A percentile compares a stretch with the other conserved stretches of the same genome.
Conservation (phyloP, 306 rosid species). For the Fragaria nilgerrensis region DNA sequence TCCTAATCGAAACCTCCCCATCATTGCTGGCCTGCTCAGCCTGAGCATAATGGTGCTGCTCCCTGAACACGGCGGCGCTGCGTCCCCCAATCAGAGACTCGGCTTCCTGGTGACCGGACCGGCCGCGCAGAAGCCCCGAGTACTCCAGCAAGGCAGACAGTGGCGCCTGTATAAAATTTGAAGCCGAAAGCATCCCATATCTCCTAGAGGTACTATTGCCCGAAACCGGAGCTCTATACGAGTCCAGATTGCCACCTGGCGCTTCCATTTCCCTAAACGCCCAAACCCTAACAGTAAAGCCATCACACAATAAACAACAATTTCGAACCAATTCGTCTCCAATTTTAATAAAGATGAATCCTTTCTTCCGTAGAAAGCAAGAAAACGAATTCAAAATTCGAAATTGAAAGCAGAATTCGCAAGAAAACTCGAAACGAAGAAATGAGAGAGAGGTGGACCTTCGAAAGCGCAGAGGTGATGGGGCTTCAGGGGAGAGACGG, state of each 20-base stretch:
- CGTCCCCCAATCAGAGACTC: slow-evolving; percentile 41
- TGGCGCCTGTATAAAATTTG: slow-evolving; percentile 73
- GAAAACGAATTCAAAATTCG: slow-evolving; percentile 8
- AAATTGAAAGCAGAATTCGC: neutral
- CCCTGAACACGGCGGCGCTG: slow-evolving; percentile 30
- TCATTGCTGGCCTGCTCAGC: slow-evolving; percentile 39
- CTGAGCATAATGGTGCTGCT: slow-evolving; percentile 35
- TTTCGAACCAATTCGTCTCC: neutral
- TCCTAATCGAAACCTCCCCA: slow-evolving; percentile 87
- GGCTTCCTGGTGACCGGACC: slow-evolving; percentile 48
- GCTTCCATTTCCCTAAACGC: slow-evolving; percentile 59
- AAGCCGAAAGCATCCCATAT: slow-evolving; percentile 54
- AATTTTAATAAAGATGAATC: neutral
- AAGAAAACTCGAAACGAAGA: neutral
- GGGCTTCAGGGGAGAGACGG: slow-evolving; percentile 8
- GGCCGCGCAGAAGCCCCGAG: slow-evolving; percentile 61
- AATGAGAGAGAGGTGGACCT: slow-evolving; percentile 24
- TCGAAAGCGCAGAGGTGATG: slow-evolving; percentile 42
- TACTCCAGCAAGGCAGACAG: slow-evolving; percentile 73
- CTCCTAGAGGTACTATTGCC: slow-evolving; percentile 44
- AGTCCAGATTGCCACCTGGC: slow-evolving; percentile 48
- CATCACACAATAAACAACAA: slow-evolving; percentile 9
- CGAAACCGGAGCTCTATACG: slow-evolving; percentile 44
- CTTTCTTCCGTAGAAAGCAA: slow-evolving; percentile 7
- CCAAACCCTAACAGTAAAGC: slow-evolving; percentile 53